Evolutionary conservation across 352 stramenopile genomes (phyloP).

Genomic region (Pythium vanterpoolii): DNA sequence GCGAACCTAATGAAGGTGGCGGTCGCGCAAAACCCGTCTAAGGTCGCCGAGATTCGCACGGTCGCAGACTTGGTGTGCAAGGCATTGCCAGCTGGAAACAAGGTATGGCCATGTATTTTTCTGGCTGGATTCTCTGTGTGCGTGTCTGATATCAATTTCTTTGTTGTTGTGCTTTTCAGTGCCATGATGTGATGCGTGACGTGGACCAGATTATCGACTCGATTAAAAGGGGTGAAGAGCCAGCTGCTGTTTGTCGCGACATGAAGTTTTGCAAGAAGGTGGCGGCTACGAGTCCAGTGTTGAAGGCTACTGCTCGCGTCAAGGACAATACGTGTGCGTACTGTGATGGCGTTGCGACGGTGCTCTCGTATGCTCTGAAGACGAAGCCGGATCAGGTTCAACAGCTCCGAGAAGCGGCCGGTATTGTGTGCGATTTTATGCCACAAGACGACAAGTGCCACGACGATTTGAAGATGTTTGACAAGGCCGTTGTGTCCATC

Average conservation of each 20-base stretch:
- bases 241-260: slow-evolving; percentile 58
- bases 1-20: slow-evolving; percentile 48
- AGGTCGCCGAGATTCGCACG: slow-evolving; percentile 58
- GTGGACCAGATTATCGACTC: slow-evolving; percentile 60
- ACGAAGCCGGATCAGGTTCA: slow-evolving; percentile 58
- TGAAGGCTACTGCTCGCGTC: neutral
- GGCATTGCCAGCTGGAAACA: slow-evolving; percentile 49
- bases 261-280: slow-evolving; percentile 49
- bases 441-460: slow-evolving; percentile 67
- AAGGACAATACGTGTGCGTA: slow-evolving; percentile 51
- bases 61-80: slow-evolving; percentile 62
- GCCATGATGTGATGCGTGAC: slow-evolving; percentile 53
- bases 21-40: slow-evolving; percentile 44
- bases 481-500: slow-evolving; percentile 42
- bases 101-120: slow-evolving; percentile 30
- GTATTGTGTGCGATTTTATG: slow-evolving; percentile 63
- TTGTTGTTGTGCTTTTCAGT: slow-evolving; percentile 32
- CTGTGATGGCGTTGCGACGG: slow-evolving; percentile 59
- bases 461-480: slow-evolving; percentile 68
- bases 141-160: slow-evolving; percentile 14
- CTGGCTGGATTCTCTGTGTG: neutral
- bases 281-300: neutral
- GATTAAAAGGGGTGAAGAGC: slow-evolving; percentile 60
- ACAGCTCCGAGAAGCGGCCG: slow-evolving; percentile 55
- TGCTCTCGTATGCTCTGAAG: slow-evolving; percentile 54